Conservation (phyloP, 495 filamentous ascomycete genomes). For the Schizothecium vesticola region DNA sequence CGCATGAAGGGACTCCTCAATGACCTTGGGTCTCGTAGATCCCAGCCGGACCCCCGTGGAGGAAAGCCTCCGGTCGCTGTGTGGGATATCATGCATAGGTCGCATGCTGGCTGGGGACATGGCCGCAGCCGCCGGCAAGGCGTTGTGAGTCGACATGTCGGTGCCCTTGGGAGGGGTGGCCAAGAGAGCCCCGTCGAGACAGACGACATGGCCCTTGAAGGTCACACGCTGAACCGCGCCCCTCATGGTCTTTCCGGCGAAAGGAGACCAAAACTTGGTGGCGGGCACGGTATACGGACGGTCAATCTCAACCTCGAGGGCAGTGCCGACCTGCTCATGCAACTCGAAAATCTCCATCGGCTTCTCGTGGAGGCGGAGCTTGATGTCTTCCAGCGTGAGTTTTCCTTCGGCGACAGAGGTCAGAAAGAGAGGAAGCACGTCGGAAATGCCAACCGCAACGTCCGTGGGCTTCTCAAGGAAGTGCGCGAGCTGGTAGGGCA, state of each 20-base stretch:
- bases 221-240: conserved; percentile 73
- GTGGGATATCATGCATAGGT: conserved; percentile 25
- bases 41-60: conserved; percentile 15
- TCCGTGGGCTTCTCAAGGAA: conserved; percentile 46
- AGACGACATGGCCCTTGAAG: conserved; percentile 71
- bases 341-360: conserved; percentile 83
- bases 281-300: conserved; percentile 57
- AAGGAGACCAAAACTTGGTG: conserved; percentile 63
- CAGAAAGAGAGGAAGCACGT: conserved; percentile 71
- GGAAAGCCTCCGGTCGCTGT: conserved; percentile 19
- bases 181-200: conserved; percentile 64
- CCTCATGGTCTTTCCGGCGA: conserved; percentile 64
- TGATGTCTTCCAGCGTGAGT: conserved; percentile 70
- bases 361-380: conserved; percentile 66
- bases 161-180: conserved; percentile 54
- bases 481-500: conserved; percentile 72
- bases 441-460: conserved; percentile 62
- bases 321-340: conserved; percentile 71
- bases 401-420: conserved; percentile 73
- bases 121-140: conserved; percentile 43
- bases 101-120: conserved; percentile 45
- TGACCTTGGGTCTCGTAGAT: conserved; percentile 13
- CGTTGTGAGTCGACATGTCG: conserved; percentile 71
- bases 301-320: conserved; percentile 69
- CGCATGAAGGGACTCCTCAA: conserved; percentile 16